Base-by-base conservation (phyloP, 495 filamentous ascomycete genomes). In the Penicillium lagena region DNA sequence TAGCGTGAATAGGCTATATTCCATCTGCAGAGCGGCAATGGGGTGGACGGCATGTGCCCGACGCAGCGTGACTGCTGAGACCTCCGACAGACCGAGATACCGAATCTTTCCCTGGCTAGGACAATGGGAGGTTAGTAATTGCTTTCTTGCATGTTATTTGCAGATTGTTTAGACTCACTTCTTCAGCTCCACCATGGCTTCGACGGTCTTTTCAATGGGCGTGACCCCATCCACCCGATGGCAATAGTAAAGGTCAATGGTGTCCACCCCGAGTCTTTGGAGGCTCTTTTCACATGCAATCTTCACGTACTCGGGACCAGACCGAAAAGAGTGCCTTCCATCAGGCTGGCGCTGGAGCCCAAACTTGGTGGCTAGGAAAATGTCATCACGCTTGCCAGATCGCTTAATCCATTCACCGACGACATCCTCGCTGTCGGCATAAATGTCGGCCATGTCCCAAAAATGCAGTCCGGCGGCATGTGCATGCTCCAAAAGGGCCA, bases 171-270 rank as follows among this genome's bases (percentile, higher is more conserved):
- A 15, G 8, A 49, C 59, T 15, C 58, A 74, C 71, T 62, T 65
- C 44, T 77, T 67, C 12, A 80, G 49, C 34, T 79, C 70, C 1
- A 61, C 64, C 29, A 78, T 83, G 51, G 76, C 75, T 62, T 86
- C 80, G 14, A 86, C 62, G 1, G 80, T 82, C 35, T 78, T 85
- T 74, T 47, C 68, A 48, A 80, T 66, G 2, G 75, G 76, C 0
- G 68, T 72, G 13, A 59, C 55, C 4, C 40, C 40, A 47, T 73
- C 67, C 17, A 64, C 53, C 0, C 56, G 61, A 42, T 64, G 64
- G 39, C 63, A 68, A 52, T 85, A 85, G 45, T 77, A 83, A 9
- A 87, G 58, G 47, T 87, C 83, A 46, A 86, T 75, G 2, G 29
- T 76, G 6, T 74, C 67, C 0, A 73, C 60, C 0, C 70, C 73